These are phyloP conservation scores for Lactarius quietus DNA, from an alignment of 768 basidiomycete genomes.

Conservation along the genomic window DNA sequence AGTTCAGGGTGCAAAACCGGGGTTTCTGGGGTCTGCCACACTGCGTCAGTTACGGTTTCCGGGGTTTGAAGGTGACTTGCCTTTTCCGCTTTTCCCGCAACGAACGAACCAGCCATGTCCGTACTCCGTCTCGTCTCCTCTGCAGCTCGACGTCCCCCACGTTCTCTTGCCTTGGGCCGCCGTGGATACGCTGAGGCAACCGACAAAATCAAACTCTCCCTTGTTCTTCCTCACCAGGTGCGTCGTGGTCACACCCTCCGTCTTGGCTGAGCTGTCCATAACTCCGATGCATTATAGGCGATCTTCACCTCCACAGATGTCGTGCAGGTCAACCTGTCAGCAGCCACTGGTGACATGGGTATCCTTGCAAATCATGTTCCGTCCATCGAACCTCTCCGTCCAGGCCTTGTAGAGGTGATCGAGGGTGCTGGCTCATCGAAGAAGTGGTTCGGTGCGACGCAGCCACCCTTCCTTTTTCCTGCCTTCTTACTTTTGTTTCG, in stretches of 20 bases:
- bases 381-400: conserved; percentile 91
- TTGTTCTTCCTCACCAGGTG: conserved; percentile 95
- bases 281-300: conserved; percentile 47
- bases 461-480: neutral
- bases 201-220: conserved; percentile 88
- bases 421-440: conserved; percentile 74
- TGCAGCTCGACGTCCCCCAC: conserved; percentile 57
- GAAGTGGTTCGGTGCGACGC: conserved; percentile 92
- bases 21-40: conserved; percentile 13
- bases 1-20: no score
- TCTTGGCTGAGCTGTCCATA: conserved; percentile 12
- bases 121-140: conserved; percentile 67
- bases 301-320: conserved; percentile 91
- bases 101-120: conserved; percentile 51
- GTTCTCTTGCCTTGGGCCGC: conserved; percentile 48
- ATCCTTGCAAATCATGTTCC: conserved; percentile 98
- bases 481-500: neutral
- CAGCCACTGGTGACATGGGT: conserved; percentile 97
- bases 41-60: no score
- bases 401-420: conserved; percentile 93
- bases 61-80: neutral
- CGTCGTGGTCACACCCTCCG: conserved; percentile 36
- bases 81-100: neutral
- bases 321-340: conserved; percentile 92
- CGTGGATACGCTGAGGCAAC: conserved; percentile 91